A percentile compares a stretch with the other conserved stretches of the same genome.
Conservation (phyloP, 768 basidiomycete genomes). For the Boletus barrowsii region DNA sequence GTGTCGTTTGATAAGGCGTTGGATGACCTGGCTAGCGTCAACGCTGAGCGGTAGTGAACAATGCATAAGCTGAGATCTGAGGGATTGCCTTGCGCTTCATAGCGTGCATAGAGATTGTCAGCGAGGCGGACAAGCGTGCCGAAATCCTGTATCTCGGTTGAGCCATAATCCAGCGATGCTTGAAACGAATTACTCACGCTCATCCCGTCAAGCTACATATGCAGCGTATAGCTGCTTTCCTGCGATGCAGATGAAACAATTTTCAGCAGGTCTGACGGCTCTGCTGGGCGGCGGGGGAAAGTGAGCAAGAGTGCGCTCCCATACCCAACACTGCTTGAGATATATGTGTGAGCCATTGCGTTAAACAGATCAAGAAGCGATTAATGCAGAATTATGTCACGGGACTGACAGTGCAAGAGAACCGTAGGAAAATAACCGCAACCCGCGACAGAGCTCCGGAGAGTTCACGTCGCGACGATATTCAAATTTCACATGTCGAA, state of each 20-base stretch:
- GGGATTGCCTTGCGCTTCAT: slow-evolving; percentile 14
- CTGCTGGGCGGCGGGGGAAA: background rate
- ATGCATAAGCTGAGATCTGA: slow-evolving; percentile 28
- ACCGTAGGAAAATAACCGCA: slow-evolving; percentile 6
- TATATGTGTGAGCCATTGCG: slow-evolving; percentile 15
- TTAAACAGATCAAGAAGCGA: slow-evolving; percentile 5
- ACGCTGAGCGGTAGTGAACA: slow-evolving; percentile 25
- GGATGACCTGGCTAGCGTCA: slow-evolving; percentile 21
- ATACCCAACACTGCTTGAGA: slow-evolving; percentile 1
- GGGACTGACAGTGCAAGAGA: background rate
- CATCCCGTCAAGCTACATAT: slow-evolving; percentile 5
- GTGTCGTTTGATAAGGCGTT: slow-evolving; percentile 16
- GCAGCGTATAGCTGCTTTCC: background rate
- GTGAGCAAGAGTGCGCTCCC: slow-evolving; percentile 2
- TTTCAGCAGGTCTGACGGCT: background rate
- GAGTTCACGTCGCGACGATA: slow-evolving; percentile 1
- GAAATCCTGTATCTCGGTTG: slow-evolving; percentile 18
- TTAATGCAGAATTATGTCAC: slow-evolving; percentile 13
- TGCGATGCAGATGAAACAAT: background rate
- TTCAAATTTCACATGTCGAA: background rate
- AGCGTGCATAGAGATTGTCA: slow-evolving; percentile 25
- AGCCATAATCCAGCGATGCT: background rate
- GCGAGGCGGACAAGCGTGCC: slow-evolving; percentile 21
- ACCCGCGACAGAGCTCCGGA: background rate
- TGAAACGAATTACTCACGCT: slow-evolving; percentile 12